Percentiles rank a stretch among this genome's conserved stretches.
phyloP scores from a whole-genome alignment of 805 yeast species.

The Candida vaughaniae region DNA sequence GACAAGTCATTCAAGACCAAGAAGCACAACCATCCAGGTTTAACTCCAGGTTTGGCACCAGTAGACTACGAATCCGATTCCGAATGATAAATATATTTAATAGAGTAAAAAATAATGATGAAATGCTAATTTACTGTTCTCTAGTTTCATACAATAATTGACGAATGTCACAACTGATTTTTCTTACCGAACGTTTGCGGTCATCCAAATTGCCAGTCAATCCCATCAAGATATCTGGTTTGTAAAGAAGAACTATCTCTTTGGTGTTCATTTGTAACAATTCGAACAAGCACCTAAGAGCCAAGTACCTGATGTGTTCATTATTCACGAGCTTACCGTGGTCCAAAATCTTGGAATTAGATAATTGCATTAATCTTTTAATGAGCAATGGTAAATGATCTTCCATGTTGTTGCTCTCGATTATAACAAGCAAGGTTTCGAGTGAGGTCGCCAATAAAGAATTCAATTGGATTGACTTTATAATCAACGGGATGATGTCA shows the following conservation, averaged over 20 bases:
- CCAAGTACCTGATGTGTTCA: conserved; percentile 52
- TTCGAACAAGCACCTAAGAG: conserved; percentile 53
- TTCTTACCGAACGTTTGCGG: conserved; percentile 69
- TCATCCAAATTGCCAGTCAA: conserved; percentile 66
- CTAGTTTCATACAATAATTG: conserved; percentile 65
- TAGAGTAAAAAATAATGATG: background rate
- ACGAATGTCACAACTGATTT: conserved; percentile 73
- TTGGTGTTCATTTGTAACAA: conserved; percentile 42
- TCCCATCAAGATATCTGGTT: conserved; percentile 45
- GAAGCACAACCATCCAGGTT: conserved; percentile 50
- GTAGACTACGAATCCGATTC: conserved; percentile 55
- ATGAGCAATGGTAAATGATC: conserved; percentile 57
- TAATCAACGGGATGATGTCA: conserved; percentile 65
- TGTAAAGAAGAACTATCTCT: conserved; percentile 50
- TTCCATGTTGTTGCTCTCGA: conserved; percentile 54
- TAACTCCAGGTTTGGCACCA: conserved; percentile 86
- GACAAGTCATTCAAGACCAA: conserved; percentile 27
- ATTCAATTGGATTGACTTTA: conserved; percentile 58
- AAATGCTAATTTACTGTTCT: conserved; percentile 1
- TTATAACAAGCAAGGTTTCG: conserved; percentile 52
- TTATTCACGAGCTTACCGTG: conserved; percentile 27
- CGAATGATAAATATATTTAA: conserved; percentile 2
- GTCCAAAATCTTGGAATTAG: conserved; percentile 17
- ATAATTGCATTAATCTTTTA: conserved; percentile 48
- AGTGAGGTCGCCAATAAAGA: conserved; percentile 61